Percentiles rank a stretch among this genome's conserved stretches.
Evolutionary conservation across 345 rosid genomes (phyloP).

Genomic region (Hibiscus tridactylites): DNA sequence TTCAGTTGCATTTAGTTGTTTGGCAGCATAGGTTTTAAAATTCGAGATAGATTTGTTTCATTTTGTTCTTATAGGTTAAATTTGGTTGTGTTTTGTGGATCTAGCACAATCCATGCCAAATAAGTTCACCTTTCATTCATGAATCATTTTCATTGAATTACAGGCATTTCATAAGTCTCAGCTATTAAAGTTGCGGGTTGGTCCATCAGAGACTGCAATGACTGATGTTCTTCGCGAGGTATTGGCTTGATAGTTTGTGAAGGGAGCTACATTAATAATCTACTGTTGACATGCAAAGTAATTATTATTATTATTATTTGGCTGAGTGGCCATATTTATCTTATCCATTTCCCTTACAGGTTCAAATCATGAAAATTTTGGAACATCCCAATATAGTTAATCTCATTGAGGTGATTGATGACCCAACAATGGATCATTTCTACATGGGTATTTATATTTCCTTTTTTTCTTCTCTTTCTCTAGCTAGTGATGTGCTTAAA

Average conservation of each 20-base stretch:
- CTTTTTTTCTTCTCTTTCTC: not conserved
- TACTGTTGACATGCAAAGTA: not conserved
- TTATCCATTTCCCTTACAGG: not conserved
- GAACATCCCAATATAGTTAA: not conserved
- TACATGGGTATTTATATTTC: not conserved
- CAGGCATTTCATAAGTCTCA: slow-evolving; percentile 97
- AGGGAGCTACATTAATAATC: too few species aligned
- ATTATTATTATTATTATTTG: not conserved
- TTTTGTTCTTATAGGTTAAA: not conserved
- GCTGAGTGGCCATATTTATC: not conserved
- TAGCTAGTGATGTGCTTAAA: not conserved
- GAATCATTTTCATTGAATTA: slow-evolving; percentile 9
- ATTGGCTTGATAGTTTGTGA: slow-evolving; percentile 5
- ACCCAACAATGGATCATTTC: not conserved
- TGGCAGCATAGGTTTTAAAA: not conserved
- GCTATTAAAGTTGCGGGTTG: slow-evolving; percentile 71
- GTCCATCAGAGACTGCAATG: slow-evolving; percentile 98
- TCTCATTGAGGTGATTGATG: not conserved
- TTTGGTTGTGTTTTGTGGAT: not conserved
- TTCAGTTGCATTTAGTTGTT: not conserved
- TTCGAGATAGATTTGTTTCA: not conserved
- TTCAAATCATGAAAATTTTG: not conserved
- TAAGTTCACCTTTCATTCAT: not conserved
- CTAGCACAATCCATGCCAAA: not conserved
- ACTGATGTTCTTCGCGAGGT: slow-evolving; percentile 96